Evolutionary conservation across 345 rosid genomes (phyloP), one percentile per base, ranked within the genome.

Genomic region (Populus pruinosa): DNA sequence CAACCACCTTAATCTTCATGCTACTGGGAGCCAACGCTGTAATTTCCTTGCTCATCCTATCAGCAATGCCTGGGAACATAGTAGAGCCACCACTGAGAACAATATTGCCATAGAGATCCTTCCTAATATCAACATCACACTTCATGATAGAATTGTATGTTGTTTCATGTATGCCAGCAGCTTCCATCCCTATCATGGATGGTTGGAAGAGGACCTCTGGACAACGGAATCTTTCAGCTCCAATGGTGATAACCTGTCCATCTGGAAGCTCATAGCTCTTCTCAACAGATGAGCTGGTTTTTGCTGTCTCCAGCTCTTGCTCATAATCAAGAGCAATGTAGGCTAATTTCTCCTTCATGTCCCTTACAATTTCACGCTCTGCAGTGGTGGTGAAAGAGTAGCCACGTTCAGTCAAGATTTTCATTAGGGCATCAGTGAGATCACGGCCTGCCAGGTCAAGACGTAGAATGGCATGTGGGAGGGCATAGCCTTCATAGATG

Each of bases 401-500:
- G 25, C 94, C 94, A 77, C 90, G 90, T 83, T 92, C 91, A 0
- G 89, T 90, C 84, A 92, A 78, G 70, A 92, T 87, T 79, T 92
- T 89, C 90, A 86, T 90, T 1, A 90, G 87, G 81, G 90, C 87
- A 63, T 90, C 94, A 0, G 97, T 90, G 66, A 92, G 92, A 77
- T 90, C 97, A 84, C 91, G 96, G 10, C 96, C 93, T 75, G 93
- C 93, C 65, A 91, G 80, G 82, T 91, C 91, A 2, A 91, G 89
- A 81, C 93, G 92, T 80, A 90, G 84, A 74, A 92, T 90, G 79
- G 97, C 94, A 79, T 90, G 92, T 69, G 93, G 90, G 23, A 86
- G 88, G 74, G 89, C 90, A 71, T 86, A 86, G 49, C 90, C 88
- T 77, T 88, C 88, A 23, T 86, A 86, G 78, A 88, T 88, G 59